Percentiles rank a stretch among this genome's conserved stretches.
Evolutionary conservation across 2,329 filamentous ascomycete species (phyloP).

Genomic region (Cucurbitaria berberidis): DNA sequence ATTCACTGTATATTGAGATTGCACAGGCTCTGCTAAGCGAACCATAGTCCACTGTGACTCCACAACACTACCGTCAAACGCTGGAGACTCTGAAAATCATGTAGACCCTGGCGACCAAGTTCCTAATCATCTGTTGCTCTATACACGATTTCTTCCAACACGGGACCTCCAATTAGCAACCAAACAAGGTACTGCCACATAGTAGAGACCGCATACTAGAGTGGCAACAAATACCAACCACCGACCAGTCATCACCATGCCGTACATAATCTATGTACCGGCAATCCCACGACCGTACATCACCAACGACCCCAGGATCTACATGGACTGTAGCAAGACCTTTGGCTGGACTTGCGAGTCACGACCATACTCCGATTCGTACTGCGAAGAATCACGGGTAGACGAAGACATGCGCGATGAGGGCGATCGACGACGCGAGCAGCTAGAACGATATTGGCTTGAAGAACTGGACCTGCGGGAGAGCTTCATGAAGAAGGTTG

Average conservation of each 20-base stretch:
- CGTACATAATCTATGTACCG: conserved; percentile 28
- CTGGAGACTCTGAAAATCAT: background rate
- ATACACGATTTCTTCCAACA: background rate
- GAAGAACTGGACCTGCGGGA: conserved; percentile 1
- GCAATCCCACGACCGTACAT: conserved; percentile 20
- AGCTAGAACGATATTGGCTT: conserved; percentile 19
- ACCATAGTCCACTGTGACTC: background rate
- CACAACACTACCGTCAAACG: background rate
- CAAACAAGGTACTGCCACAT: background rate
- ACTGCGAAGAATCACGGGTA: conserved; percentile 18
- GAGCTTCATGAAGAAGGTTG: background rate
- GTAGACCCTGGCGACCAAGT: background rate
- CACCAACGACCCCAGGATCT: conserved; percentile 28
- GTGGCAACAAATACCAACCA: background rate
- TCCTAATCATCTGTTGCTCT: background rate
- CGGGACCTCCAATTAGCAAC: background rate
- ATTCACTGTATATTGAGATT: background rate
- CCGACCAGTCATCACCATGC: conserved; percentile 15
- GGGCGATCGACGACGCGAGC: conserved; percentile 14
- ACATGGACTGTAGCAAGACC: conserved; percentile 19
- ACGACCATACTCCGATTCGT: conserved; percentile 20
- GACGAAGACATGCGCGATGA: conserved; percentile 20
- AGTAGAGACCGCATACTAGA: background rate
- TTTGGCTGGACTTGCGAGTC: conserved; percentile 27
- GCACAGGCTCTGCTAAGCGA: background rate